Percentiles rank a stretch among this genome's conserved stretches.
Evolutionary conservation across 352 stramenopile genomes (phyloP).

Genomic region (Pythium chondricola): DNA sequence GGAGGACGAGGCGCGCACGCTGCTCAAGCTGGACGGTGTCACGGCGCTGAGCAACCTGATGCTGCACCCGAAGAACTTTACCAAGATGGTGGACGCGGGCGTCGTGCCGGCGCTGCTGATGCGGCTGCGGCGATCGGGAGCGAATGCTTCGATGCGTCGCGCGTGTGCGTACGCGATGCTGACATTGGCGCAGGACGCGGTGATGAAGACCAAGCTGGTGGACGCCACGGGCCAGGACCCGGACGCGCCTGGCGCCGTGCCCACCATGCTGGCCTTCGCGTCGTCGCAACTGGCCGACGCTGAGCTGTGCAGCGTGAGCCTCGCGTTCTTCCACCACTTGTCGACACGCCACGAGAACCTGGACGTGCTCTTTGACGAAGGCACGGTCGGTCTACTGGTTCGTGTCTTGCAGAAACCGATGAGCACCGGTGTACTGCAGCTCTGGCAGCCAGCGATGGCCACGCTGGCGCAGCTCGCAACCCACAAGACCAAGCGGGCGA

Average conservation of each 20-base stretch:
- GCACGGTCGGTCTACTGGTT: conserved; percentile 46
- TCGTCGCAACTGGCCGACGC: conserved; percentile 46
- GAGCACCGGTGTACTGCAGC: no score
- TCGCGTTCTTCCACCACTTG: conserved; percentile 67
- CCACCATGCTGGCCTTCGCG: conserved; percentile 58
- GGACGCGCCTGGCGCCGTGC: conserved; percentile 43
- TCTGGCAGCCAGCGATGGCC: conserved; percentile 46
- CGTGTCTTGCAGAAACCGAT: conserved; percentile 52
- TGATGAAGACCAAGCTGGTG: conserved; percentile 66
- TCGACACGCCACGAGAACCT: conserved; percentile 63
- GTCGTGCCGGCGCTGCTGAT: conserved; percentile 63
- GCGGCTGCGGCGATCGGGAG: conserved; percentile 37
- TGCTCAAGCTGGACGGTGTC: conserved; percentile 77
- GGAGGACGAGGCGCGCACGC: conserved; percentile 14
- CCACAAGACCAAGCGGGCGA: conserved; percentile 25
- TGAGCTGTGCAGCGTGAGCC: conserved; percentile 58
- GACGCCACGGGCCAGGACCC: conserved; percentile 12
- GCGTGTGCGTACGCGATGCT: conserved; percentile 78
- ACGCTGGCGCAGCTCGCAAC: conserved; percentile 58
- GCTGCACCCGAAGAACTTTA: conserved; percentile 75
- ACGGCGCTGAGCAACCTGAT: conserved; percentile 79
- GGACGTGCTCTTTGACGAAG: conserved; percentile 57
- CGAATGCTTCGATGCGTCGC: conserved; percentile 64
- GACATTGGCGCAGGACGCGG: conserved; percentile 54
- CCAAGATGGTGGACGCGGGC: conserved; percentile 65